Conservation (phyloP, 192 early-diverging fungal genomes). For the Backusella tuberculispora region DNA sequence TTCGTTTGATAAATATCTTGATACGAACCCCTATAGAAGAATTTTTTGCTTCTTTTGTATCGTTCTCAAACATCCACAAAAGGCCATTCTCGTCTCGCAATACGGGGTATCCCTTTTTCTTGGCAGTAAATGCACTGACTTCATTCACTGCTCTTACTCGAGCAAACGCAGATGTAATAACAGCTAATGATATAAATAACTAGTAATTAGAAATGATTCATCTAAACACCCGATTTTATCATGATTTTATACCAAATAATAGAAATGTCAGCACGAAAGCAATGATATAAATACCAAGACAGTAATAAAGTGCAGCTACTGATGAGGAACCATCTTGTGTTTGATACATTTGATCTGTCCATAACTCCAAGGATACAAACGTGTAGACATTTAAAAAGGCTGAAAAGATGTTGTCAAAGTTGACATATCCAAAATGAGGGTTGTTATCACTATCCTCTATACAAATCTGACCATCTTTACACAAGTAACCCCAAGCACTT, state of each 20-base stretch:
- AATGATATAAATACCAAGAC: conserved; percentile 52
- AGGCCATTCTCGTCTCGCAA: conserved; percentile 1
- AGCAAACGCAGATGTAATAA: conserved; percentile 59
- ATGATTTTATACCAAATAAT: conserved; percentile 36
- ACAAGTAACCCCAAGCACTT: conserved; percentile 49
- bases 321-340: conserved; percentile 54
- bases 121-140: conserved; percentile 53
- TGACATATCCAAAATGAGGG: conserved; percentile 40
- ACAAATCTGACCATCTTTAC: conserved; percentile 48
- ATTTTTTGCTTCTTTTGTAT: not conserved
- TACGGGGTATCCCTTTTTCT: conserved; percentile 29
- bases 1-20: not conserved
- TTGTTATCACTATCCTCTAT: conserved; percentile 33
- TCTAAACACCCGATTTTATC: not conserved
- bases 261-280: conserved; percentile 57
- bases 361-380: conserved; percentile 48
- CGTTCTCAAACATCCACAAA: conserved; percentile 29
- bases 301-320: conserved; percentile 50
- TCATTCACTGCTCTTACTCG: conserved; percentile 50
- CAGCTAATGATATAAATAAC: conserved; percentile 39
- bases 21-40: not conserved
- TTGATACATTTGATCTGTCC: conserved; percentile 60
- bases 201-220: not conserved
- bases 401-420: conserved; percentile 54
- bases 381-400: conserved; percentile 55